Conservation (phyloP, 2,329 filamentous ascomycete genomes). For the Coniochaeta sp. region DNA sequence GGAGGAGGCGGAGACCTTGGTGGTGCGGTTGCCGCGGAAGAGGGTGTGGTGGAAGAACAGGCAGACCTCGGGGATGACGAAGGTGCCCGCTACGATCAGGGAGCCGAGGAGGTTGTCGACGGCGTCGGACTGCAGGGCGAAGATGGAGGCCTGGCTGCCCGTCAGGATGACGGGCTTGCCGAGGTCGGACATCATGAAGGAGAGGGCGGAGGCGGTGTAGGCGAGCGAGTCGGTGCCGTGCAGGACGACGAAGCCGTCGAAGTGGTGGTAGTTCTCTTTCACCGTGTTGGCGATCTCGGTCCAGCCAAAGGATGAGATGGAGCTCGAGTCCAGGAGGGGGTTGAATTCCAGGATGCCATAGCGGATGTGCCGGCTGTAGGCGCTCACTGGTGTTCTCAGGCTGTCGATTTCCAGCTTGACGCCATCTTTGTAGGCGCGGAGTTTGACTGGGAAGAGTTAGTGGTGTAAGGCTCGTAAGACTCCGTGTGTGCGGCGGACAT, state of each 20-base stretch:
- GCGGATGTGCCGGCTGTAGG: slow-evolving; percentile 72
- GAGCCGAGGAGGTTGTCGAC: slow-evolving; percentile 85
- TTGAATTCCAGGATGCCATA: slow-evolving; percentile 82
- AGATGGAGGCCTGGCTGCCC: slow-evolving; percentile 76
- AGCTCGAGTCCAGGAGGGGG: slow-evolving; percentile 80
- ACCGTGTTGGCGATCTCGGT: slow-evolving; percentile 75
- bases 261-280: slow-evolving; percentile 76
- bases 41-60: slow-evolving; percentile 91
- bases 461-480: neutral
- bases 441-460: slow-evolving; percentile 28
- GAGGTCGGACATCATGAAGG: slow-evolving; percentile 87
- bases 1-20: slow-evolving; percentile 78
- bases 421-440: slow-evolving; percentile 45
- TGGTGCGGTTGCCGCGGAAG: slow-evolving; percentile 80
- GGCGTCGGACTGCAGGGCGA: slow-evolving; percentile 83
- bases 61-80: slow-evolving; percentile 87
- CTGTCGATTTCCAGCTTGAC: slow-evolving; percentile 49
- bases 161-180: slow-evolving; percentile 89
- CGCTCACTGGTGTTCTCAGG: slow-evolving; percentile 70
- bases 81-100: slow-evolving; percentile 83
- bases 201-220: slow-evolving; percentile 83
- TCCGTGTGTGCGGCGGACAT: neutral
- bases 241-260: slow-evolving; percentile 84
- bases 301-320: slow-evolving; percentile 82
- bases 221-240: slow-evolving; percentile 87